Evolutionary conservation across 768 basidiomycete genomes (phyloP), one percentile per base, ranked within the genome.

Genomic region (Collybia nuda): DNA sequence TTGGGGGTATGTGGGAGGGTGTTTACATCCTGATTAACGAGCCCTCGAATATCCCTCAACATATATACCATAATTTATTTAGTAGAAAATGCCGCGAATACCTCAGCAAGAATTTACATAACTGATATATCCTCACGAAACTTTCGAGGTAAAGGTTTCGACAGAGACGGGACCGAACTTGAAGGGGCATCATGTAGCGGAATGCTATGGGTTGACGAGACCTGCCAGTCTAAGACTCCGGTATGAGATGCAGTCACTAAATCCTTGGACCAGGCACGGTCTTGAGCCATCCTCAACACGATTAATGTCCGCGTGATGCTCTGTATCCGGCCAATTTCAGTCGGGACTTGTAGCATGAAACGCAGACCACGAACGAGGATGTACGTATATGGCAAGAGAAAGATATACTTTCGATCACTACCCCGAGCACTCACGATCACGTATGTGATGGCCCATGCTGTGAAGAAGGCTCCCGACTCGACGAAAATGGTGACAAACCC

Each of bases 221-320:
- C 68, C 49, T 69, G 62, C 73, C 73, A 73, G 40, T 74, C 73
- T 6, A 73, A 53, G 9, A 67, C 55, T 5, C 71, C 73, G 22
- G 57, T 53, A 19, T 61, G 53, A 9, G 66, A 61, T 7, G 71
- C 67, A 0, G 55, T 55, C 24, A 68, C 63, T 12, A 70, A 65
- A 26, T 74, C 71, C 43, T 51, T 58, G 3, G 67, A 65, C 73
- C 73, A 74, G 14, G 73, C 73, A 15, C 67, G 63, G 45, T 70
- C 65, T 47, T 73, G 70, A 14, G 71, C 68, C 66, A 74, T 74
- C 22, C 71, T 66, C 9, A 73, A 57, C 18, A 68, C 60, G 51
- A 73, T 72, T 12, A 73, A 53, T 65, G 72, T 70, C n/a, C 73
- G 59, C 6, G 71, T 69, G 2, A 74, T 62, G 28, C 55, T 51